Evolutionary conservation across 257 asterid species (phyloP), one percentile per base, ranked within the genome.

Genomic region (Jasminum sambac): DNA sequence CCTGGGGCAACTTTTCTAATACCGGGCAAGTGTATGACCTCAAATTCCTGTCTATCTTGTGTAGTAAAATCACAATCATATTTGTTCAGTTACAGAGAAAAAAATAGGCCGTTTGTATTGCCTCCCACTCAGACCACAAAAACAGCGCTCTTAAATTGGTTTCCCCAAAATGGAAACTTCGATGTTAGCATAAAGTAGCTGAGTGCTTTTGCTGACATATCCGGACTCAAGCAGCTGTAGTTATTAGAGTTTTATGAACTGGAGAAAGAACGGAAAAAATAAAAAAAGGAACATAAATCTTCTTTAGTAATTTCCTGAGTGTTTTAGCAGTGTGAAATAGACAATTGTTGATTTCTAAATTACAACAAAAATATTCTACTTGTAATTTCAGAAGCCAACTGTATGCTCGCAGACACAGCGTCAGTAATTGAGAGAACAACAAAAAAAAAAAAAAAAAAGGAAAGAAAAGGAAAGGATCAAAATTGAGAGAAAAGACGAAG

Each of bases 31-130:
- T 36, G 48, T 44, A 43, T n/a, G 50, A 73, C 63, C 50, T 70
- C 73, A 64, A 64, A 68, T 25, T 70, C 68, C 67, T n/a, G 43
- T 69, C 64, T 36, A 72, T 9, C 58, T 7, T 65, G 44, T 62
- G 30, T 5, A 3, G 23, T 44, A 66, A 60, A 60, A 5, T 46
- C 58, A 7, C 38, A 63, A 5, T 42, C 61, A 43, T 16, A 41
- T 40, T 24, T 72, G 63, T 60, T 46, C 57, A 57, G 44, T 63
- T 23, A n/a, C 23, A 16, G 21, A 52, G n/a, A n/a, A n/a, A 11
- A 19, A 52, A 23, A 17, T 17, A 2, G 61, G 19, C 21, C 61
- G 0, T 66, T 23, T 30, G 21, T 36, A 46, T 52, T 23, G 41
- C 24, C 39, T 58, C 64, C 58, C 63, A 60, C 57, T 42, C 8